Percentiles rank a stretch among this genome's conserved stretches.
phyloP scores from a whole-genome alignment of 2,329 filamentous ascomycete genomes.

The Allantophomopsis cytisporea region DNA sequence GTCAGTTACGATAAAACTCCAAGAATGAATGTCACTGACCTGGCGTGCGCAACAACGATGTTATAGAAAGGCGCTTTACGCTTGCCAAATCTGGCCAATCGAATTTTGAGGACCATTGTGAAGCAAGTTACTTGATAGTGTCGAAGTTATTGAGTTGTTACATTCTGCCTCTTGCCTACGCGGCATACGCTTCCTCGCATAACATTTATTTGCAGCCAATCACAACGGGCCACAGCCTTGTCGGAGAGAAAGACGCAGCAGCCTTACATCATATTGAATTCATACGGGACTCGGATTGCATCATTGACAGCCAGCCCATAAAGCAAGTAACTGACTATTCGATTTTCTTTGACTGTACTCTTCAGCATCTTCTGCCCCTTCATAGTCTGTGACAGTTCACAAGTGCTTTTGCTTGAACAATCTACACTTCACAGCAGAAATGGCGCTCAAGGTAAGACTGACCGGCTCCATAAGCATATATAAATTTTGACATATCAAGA shows the following conservation, averaged over 20 bases:
- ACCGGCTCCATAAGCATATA: neutral
- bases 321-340: too few species aligned
- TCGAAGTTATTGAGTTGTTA: too few species aligned
- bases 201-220: too few species aligned
- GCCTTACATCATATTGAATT: too few species aligned
- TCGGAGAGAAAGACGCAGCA: too few species aligned
- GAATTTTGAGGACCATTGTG: slow-evolving; percentile 84
- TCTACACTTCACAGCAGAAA: neutral
- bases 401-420: neutral
- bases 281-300: too few species aligned
- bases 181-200: too few species aligned
- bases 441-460: slow-evolving; percentile 4
- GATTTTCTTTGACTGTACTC: too few species aligned
- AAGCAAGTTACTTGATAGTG: neutral
- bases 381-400: neutral
- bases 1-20: slow-evolving; percentile 1
- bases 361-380: too few species aligned
- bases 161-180: too few species aligned
- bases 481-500: slow-evolving; percentile 32
- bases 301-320: too few species aligned
- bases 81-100: slow-evolving; percentile 85
- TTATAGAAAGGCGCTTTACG: slow-evolving; percentile 90
- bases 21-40: slow-evolving; percentile 35
- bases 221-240: too few species aligned
- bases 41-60: slow-evolving; percentile 87